Evolutionary conservation across 2,329 filamentous ascomycete genomes (phyloP).

Genomic region (Xylaria polymorpha): DNA sequence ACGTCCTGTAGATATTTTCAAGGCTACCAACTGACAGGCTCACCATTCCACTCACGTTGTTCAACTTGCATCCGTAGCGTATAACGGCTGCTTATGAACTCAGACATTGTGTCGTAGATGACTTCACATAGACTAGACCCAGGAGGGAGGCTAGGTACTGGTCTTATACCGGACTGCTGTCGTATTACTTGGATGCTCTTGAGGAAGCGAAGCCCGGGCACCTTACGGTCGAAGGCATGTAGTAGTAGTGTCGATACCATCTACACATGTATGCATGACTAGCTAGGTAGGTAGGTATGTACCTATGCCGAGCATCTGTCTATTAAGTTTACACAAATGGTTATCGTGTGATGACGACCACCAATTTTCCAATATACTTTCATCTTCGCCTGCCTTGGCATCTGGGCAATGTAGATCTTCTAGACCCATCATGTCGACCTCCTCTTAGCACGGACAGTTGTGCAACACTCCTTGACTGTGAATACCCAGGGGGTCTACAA

Average conservation of each 20-base stretch:
- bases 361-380: slow-evolving; percentile 24
- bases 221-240: not conserved
- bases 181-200: not conserved
- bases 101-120: not conserved
- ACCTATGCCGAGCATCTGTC: slow-evolving; percentile 23
- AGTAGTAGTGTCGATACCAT: not conserved
- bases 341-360: slow-evolving; percentile 19
- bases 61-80: not conserved
- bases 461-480: slow-evolving; percentile 34
- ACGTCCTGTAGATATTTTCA: not conserved
- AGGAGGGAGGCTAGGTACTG: not conserved
- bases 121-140: not conserved
- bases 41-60: not conserved
- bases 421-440: slow-evolving; percentile 23
- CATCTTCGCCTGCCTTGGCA: slow-evolving; percentile 31
- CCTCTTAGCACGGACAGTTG: slow-evolving; percentile 21
- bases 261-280: slow-evolving; percentile 1
- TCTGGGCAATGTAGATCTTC: slow-evolving; percentile 36
- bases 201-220: not conserved
- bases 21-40: not conserved
- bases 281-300: too few species aligned
- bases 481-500: slow-evolving; percentile 23
- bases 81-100: not conserved
- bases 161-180: not conserved
- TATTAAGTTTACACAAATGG: slow-evolving; percentile 15